Conservation (phyloP, 202 grass and related monocot species). For the Digitaria exilis region DNA sequence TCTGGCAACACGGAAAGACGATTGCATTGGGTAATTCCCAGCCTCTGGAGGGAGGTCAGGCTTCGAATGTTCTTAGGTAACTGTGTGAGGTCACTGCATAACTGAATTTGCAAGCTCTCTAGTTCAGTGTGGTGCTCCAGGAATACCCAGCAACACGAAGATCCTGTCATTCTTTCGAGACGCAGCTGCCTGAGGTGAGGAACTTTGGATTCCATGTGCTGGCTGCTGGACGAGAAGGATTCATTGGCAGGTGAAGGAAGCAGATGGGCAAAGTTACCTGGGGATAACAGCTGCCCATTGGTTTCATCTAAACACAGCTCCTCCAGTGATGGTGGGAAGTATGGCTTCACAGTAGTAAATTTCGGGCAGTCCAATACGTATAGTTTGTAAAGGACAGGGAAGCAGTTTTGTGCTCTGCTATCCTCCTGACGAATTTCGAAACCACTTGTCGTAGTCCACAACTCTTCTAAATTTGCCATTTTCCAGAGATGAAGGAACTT, state of each 20-base stretch:
- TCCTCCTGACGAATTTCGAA: not conserved
- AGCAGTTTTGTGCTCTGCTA: not conserved
- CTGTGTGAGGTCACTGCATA: not conserved
- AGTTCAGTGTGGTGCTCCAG: not conserved
- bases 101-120: not conserved
- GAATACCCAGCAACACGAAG: not conserved
- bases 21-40: accelerated
- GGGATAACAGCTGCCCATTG: not conserved
- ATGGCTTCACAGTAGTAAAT: not conserved
- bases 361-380: accelerated
- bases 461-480: constrained; percentile 15
- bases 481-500: accelerated
- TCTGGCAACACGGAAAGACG: accelerated
- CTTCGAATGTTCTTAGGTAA: not conserved
- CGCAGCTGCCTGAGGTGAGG: not conserved
- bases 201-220: too few relatives aligned
- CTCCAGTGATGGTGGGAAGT: constrained; percentile 4
- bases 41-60: not conserved
- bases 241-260: not conserved
- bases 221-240: not conserved
- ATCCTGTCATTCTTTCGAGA: not conserved
- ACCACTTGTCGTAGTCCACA: not conserved
- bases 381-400: not conserved
- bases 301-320: accelerated
- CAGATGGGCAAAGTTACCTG: not conserved